Evolutionary conservation across 306 rosid genomes (phyloP), one percentile per base, ranked within the genome.

Genomic region (Neltuma alba): DNA sequence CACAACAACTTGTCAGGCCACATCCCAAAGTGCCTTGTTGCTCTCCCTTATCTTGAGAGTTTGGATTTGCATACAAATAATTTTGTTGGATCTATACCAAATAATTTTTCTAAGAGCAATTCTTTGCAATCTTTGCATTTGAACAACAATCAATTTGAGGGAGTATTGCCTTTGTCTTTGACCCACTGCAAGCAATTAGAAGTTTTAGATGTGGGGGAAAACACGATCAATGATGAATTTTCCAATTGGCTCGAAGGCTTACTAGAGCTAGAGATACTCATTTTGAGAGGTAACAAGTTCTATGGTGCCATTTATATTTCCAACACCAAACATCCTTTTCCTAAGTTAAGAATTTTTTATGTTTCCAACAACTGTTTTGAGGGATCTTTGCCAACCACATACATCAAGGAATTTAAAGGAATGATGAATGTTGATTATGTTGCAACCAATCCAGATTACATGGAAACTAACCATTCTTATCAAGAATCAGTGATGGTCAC

Each of bases 121-220:
- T 3, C 1, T 1, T 33, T 86, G 28, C 50, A 68, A 40, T 58
- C 42, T 28, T 57, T 86, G 23, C 63, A 72, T 18, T 25, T 86
- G 2, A 73, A 68, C 23, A 57, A 60, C 40, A 86, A 86, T n/a
- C 80, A 79, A 33, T 15, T 78, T 36, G 71, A 80, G 78, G 87
- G 87, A 33, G 33, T 61, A 14, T 33, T 84, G 23, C 88, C 90
- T 28, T n/a, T 0, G 0, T 36, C 76, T 18, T 55, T 82, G 57
- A 13, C 30, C 9, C 34, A 79, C 4, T 84, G 86, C 36, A 7
- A 14, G 12, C 5, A 33, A 2, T 33, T 87, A 18, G 44, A 69
- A 72, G 30, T 87, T 67, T n/a, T 87, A 1, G 79, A 87, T 50
- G 14, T 87, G 28, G 90, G 88, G 18, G 70, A 68, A 10, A 87